Base-by-base conservation (phyloP, 2,329 filamentous ascomycete genomes). In the Aspergillus neotritici region DNA sequence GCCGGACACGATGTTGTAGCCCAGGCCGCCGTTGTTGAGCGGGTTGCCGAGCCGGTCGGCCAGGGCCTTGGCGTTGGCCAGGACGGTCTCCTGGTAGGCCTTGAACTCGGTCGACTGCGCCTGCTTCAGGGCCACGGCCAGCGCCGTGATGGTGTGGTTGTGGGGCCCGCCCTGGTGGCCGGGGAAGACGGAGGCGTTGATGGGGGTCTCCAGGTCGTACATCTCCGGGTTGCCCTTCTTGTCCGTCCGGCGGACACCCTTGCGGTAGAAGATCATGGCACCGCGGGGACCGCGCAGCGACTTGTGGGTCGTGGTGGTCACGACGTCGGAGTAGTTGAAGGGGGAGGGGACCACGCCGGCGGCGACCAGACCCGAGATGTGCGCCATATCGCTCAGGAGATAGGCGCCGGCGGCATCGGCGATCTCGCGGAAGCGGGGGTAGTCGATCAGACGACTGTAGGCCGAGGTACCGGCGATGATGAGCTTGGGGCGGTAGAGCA, bases 201-300 rank as follows among this genome's bases (percentile, higher is more conserved):
- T 98, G 44, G 89, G 87, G 58, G 83, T 81, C 77, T 98, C 93
- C 29, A 98, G 81, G 63, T 98, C 89, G 68, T 96, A 98, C 60
- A 90, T 75, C 40, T 78, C 84, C 76, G 91, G 80, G 74, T 95
- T 91, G 62, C 89, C 89, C 49, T 86, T 83, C 80, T 96, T 96
- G 65, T 97, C 87, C 42, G 85, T 85, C 62, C 85, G 88, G 63
- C 91, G 86, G 49, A 96, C 84, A 52, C 93, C 93, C 77, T 94
- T 96, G 72, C 93, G 87, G 83, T 90, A 98, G 82, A 98, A 98
- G 75, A 98, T 98, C 93, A 98, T 98, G 66, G 93, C 93, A 63
- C 93, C 93, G 68, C 93, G 88, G 47, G 93, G 93, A 47, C 93
- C 93, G 71, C 93, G 89, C 57, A 98, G 86, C 43, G 90, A 96